Base-by-base conservation (phyloP, 1,284 basidiomycete species). In the Austroboletus novae-zelandiae region DNA sequence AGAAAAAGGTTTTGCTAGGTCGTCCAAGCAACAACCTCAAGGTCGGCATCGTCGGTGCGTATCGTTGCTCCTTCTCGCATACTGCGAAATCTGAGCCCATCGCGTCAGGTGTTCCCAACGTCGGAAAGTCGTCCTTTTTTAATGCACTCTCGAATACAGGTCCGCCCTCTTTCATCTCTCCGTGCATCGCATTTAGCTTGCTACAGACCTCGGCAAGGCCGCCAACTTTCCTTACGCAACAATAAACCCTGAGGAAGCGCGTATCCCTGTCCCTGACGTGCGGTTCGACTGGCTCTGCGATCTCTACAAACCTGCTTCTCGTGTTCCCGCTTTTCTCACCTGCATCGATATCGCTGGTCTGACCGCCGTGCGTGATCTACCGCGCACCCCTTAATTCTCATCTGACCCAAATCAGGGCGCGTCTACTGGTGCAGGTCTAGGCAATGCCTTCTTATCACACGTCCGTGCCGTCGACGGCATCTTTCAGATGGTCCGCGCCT, bases 181-280 rank as follows among this genome's bases (percentile, higher is more conserved):
- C 27, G 2, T 44, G 1, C 36, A 37, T 31, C 34, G 51, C 13
- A 18, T 37, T 48, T 53, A 57, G 52, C 36, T 47, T 48, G 31
- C 43, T 23, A 51, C 40, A 94, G 90, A 98, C 73, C 81, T 98
- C n/a, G 96, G 92, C 60, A 96, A 97, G 72, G 87, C 93, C 41
- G 94, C 94, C 71, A 99, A 99, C 79, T 99, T 97, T 70, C 97
- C 97, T 17, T 99, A 98, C 65, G 94, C 94, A 13, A 98, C 95
- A 47, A 97, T 98, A 70, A 89, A 93, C 74, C 93, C 78, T 62
- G 93, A 85, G 74, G 88, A 91, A 76, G 94, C 97, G 36, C 92
- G 96, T 64, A 94, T 99, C 54, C 91, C 94, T 35, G 94, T 99
- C n/a, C 97, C 97, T 9, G 97, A 99, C 67, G 69, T 80, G 20